These are phyloP conservation scores for Xanthoconium separans DNA, from an alignment of 1,284 basidiomycete species.

Conservation along the genomic window DNA sequence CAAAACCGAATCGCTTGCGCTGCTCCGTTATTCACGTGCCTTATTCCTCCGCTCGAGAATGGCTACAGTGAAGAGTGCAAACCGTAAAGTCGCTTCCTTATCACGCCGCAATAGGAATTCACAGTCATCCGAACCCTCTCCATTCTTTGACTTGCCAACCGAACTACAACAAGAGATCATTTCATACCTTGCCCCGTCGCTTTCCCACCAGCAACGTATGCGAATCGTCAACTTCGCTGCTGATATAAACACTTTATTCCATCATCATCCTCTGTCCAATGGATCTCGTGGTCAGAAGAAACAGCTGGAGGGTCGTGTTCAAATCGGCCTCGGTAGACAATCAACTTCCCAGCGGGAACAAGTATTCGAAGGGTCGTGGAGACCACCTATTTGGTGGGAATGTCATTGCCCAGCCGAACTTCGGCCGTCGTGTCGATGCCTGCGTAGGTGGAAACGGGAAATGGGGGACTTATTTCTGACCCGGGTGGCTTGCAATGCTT, in stretches of 20 bases:
- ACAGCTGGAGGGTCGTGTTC: constrained; percentile 2
- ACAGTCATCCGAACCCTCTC: constrained; percentile 11
- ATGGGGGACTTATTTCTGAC: constrained; percentile 34
- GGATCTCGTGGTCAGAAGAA: constrained; percentile 1
- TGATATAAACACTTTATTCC: constrained; percentile 50
- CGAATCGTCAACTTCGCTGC: constrained; percentile 57
- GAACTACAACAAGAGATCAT: constrained; percentile 64
- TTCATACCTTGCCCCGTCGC: constrained; percentile 55
- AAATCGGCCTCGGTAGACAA: constrained; percentile 9
- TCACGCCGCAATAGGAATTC: constrained; percentile 7
- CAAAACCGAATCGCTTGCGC: constrained; percentile 48
- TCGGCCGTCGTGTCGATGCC: constrained; percentile 18
- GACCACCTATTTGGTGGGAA: constrained; percentile 35
- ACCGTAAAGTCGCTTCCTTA: constrained; percentile 1
- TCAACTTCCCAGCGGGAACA: constrained; percentile 2
- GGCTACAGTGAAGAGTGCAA: not conserved
- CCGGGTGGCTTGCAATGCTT: constrained; percentile 25
- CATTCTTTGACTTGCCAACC: constrained; percentile 49
- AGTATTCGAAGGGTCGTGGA: constrained; percentile 29
- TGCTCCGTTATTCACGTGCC: constrained; percentile 52
- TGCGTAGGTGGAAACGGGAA: constrained; percentile 30
- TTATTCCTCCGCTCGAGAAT: constrained; percentile 41
- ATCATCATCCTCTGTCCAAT: constrained; percentile 16
- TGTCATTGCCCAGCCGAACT: constrained; percentile 19
- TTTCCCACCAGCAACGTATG: constrained; percentile 56